These are phyloP conservation scores for Ambrosia hybrid DNA, from an alignment of 140 eudicot species.

Conservation along the genomic window DNA sequence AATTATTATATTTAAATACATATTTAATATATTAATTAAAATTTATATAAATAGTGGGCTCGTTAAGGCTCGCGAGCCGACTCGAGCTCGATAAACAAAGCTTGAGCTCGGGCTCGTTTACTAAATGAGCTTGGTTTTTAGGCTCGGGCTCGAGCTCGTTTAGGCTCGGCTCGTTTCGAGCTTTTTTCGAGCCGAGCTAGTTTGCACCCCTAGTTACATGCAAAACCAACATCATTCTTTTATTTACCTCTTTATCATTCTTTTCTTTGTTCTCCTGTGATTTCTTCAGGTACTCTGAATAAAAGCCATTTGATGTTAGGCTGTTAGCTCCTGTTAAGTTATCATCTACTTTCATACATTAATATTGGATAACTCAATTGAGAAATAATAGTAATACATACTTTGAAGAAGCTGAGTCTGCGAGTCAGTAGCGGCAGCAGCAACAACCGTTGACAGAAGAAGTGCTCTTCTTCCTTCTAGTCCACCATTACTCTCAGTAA, in stretches of 20 bases:
- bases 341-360: neutral
- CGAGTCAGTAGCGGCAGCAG: slow-evolving; percentile 52
- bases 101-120: too few species aligned
- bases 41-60: too few species aligned
- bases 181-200: too few species aligned
- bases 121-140: too few species aligned
- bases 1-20: too few species aligned
- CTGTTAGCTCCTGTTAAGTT: neutral
- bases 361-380: neutral
- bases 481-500: slow-evolving; percentile 10
- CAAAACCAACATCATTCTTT: neutral
- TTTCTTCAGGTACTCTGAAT: slow-evolving; percentile 13
- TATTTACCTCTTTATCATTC: slow-evolving; percentile 81
- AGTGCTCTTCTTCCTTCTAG: slow-evolving; percentile 50
- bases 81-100: too few species aligned
- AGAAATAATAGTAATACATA: slow-evolving; percentile 10
- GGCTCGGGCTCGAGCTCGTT: too few species aligned
- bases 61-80: too few species aligned
- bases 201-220: too few species aligned
- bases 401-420: slow-evolving; percentile 67
- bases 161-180: too few species aligned
- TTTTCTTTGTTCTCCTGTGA: slow-evolving; percentile 54
- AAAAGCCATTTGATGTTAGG: neutral
- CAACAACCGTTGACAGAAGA: slow-evolving; percentile 43
- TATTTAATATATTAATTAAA: too few species aligned